These are phyloP conservation scores for Rasamsonia emersonii DNA, from an alignment of 2,329 filamentous ascomycete species.

Conservation along the genomic window DNA sequence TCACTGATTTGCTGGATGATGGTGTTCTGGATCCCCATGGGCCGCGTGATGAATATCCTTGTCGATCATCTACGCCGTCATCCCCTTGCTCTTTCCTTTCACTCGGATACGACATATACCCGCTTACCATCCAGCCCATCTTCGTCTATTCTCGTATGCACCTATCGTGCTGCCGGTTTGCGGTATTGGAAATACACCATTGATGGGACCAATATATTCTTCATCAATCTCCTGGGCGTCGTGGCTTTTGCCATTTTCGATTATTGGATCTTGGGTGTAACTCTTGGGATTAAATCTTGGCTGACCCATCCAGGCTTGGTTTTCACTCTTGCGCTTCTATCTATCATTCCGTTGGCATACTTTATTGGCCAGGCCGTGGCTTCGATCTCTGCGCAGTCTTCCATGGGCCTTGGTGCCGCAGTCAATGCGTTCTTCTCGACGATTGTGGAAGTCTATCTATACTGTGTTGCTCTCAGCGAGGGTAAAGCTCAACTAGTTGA, in stretches of 20 bases:
- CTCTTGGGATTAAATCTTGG: constrained; percentile 60
- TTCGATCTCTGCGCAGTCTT: constrained; percentile 96
- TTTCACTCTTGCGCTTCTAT: constrained; percentile 74
- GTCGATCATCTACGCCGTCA: constrained; percentile 89
- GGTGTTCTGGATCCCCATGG: constrained; percentile 98
- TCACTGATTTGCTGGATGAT: constrained; percentile 90
- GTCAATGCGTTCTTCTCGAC: constrained; percentile 99
- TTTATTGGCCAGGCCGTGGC: constrained; percentile 98
- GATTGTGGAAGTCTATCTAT: constrained; percentile 93
- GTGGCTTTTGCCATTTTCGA: constrained; percentile 94
- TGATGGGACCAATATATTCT: constrained; percentile 96
- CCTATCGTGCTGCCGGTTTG: constrained; percentile 84
- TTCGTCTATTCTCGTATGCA: constrained; percentile 86
- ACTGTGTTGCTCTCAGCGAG: constrained; percentile 86
- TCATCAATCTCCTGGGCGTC: constrained; percentile 91
- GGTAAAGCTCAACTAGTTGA: constrained; percentile 91
- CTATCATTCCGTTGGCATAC: constrained; percentile 93
- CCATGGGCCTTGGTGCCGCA: constrained; percentile 93
- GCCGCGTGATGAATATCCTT: constrained; percentile 81
- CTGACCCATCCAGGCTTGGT: constrained; percentile 78
- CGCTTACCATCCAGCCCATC: constrained; percentile 63
- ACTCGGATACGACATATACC: constrained; percentile 70
- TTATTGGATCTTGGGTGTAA: constrained; percentile 67
- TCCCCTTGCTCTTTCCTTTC: constrained; percentile 85
- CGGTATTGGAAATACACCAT: constrained; percentile 99